These are phyloP conservation scores for Globisporangium perplexum DNA, from an alignment of 352 stramenopile genomes.

Conservation along the genomic window DNA sequence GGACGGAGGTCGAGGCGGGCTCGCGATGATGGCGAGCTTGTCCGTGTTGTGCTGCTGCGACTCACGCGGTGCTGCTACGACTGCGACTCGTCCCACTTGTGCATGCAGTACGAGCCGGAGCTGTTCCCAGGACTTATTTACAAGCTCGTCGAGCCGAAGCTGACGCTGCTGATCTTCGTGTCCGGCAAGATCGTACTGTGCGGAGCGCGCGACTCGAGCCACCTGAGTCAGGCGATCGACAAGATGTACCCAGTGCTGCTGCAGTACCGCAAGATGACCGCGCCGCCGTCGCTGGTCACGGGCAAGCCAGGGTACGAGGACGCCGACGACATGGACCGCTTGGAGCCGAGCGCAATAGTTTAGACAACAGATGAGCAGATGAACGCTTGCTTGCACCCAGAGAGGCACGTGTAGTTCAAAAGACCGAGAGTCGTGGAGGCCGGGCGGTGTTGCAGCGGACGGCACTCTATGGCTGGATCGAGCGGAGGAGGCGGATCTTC, in stretches of 20 bases:
- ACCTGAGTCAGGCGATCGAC: conserved; percentile 39
- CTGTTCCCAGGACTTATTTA: conserved; percentile 99
- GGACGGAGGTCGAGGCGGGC: no score
- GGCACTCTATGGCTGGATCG: conserved; percentile 13
- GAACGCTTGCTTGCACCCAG: neutral
- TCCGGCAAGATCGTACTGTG: conserved; percentile 99
- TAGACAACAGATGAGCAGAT: conserved; percentile 14
- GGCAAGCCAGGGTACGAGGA: conserved; percentile 65
- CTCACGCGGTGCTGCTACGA: no score
- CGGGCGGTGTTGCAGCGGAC: neutral
- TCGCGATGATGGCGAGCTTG: no score
- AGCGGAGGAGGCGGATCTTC: conserved; percentile 56
- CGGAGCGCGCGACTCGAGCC: conserved; percentile 40
- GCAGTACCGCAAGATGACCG: conserved; percentile 67
- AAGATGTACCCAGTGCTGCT: conserved; percentile 57
- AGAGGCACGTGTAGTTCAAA: neutral
- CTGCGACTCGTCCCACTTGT: no score
- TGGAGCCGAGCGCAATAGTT: conserved; percentile 54
- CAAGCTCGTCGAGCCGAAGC: conserved; percentile 93
- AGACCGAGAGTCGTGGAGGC: no score
- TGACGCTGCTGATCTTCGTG: conserved; percentile 99
- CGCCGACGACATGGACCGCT: conserved; percentile 52
- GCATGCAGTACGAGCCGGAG: conserved; percentile 97
- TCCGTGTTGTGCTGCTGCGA: no score
- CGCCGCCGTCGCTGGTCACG: conserved; percentile 60